phyloP scores from a whole-genome alignment of 805 yeast genomes.

The Myxozyma udenii region DNA sequence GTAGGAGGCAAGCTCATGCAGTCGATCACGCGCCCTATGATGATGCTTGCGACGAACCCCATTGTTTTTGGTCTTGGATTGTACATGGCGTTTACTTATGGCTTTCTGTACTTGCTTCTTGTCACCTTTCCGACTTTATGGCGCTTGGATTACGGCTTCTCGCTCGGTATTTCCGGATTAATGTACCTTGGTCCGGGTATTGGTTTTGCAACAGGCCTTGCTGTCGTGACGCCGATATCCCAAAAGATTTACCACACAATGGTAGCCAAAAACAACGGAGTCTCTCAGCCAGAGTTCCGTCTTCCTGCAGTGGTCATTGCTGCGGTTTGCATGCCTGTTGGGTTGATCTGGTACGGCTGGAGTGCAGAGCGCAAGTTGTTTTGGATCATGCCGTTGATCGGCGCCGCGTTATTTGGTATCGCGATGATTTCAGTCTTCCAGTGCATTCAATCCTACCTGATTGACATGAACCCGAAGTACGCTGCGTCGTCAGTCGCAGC shows the following conservation, averaged over 20 bases:
- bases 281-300: conserved; percentile 59
- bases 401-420: conserved; percentile 58
- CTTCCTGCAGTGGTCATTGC: conserved; percentile 51
- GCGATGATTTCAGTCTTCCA: conserved; percentile 64
- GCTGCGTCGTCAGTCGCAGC: conserved; percentile 75
- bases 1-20: conserved; percentile 44
- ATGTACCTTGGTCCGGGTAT: conserved; percentile 77
- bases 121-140: conserved; percentile 76
- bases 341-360: conserved; percentile 71
- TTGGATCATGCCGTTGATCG: conserved; percentile 64
- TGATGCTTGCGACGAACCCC: conserved; percentile 41
- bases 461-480: conserved; percentile 64
- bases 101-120: conserved; percentile 55
- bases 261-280: conserved; percentile 48
- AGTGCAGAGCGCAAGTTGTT: conserved; percentile 52
- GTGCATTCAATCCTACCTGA: conserved; percentile 59
- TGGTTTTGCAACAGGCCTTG: conserved; percentile 62
- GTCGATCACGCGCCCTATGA: conserved; percentile 39
- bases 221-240: conserved; percentile 51
- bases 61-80: conserved; percentile 40
- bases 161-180: conserved; percentile 58
- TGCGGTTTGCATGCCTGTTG: conserved; percentile 55
- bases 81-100: conserved; percentile 43
- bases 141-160: conserved; percentile 55
- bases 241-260: conserved; percentile 43